Base-by-base conservation (phyloP, 2,329 filamentous ascomycete species). In the Sporothrix phasma region DNA sequence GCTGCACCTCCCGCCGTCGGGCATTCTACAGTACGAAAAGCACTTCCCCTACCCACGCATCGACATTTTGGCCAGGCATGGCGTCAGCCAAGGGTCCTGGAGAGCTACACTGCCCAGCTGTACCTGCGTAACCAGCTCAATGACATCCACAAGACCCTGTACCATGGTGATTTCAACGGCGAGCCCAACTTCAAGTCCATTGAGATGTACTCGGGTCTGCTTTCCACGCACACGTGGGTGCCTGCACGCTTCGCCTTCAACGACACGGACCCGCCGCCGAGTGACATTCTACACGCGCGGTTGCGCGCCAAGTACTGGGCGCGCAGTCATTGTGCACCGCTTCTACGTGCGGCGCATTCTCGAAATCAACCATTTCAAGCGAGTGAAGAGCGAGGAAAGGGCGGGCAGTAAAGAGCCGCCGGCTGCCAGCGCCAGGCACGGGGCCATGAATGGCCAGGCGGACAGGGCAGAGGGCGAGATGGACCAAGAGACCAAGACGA, bases 221-320 rank as follows among this genome's bases (percentile, higher is more conserved):
- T 73, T 15, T 66, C 73, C 1, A 51, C 53, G 17, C 69, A 73
- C 71, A 68, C 72, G 19, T 81, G 81, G 76, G 79, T 82, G 17
- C 79, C 81, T 0, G 72, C 72, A 1, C 75, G 76, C 62, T 85
- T 82, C 70, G 73, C 72, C 71, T 93, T 82, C 75, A 76, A 81
- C 2, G 75, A 80, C 61, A 49, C 58, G 1, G 90, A 96, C 63
- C 80, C 81, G 4, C 90, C 91, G 1, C 84, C 92, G 0, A 74
- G 72, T 0, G 86, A 96, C 58, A 92, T 97, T 66, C 85, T 97
- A 17, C 80, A 85, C 13, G 93, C 93, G 37, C 85, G 94, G 24
- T 80, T 97, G 66, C 87, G 93, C 47, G 94, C 90, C 15, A 97
- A 99, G 74, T 97, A 94, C 74, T 97, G 93, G 80, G 94, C 22